Evolutionary conservation across 148 eudicot species (phyloP).

Genomic region (Salicornia ramosissima): DNA sequence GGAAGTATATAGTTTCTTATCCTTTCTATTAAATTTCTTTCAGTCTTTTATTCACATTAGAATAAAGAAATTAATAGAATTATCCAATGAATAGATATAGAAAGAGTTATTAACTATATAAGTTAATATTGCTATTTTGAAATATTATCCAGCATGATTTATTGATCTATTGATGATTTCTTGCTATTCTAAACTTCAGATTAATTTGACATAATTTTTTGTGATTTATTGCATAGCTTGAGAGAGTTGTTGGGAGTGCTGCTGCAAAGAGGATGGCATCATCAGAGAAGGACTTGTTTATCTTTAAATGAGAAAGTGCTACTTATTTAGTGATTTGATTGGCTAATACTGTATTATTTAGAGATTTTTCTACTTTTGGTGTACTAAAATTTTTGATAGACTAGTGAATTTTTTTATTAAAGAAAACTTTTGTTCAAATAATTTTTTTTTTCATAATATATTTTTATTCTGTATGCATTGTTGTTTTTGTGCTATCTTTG

Average conservation of each 20-base stretch:
- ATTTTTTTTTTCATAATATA: not conserved
- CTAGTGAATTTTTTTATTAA: not conserved
- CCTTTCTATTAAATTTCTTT: too few relatives aligned
- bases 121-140: too few relatives aligned
- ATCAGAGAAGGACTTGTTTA: slow-evolving; percentile 64
- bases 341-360: not conserved
- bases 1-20: too few relatives aligned
- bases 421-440: not conserved
- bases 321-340: not conserved
- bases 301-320: slow-evolving; percentile 39
- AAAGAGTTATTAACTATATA: too few relatives aligned
- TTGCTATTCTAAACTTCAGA: too few relatives aligned
- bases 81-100: too few relatives aligned
- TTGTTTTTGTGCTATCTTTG: too few relatives aligned
- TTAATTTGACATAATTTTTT: not conserved
- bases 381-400: not conserved
- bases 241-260: slow-evolving; percentile 79
- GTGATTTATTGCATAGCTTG: slow-evolving; percentile 40
- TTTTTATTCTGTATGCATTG: too few relatives aligned
- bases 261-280: slow-evolving; percentile 70
- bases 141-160: too few relatives aligned
- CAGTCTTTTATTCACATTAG: too few relatives aligned
- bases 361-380: not conserved
- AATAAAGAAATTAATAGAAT: too few relatives aligned
- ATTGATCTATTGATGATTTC: too few relatives aligned